A percentile compares a stretch with the other conserved stretches of the same genome.
phyloP scores from a whole-genome alignment of 116 monocot genomes.

The Zostera marina region DNA sequence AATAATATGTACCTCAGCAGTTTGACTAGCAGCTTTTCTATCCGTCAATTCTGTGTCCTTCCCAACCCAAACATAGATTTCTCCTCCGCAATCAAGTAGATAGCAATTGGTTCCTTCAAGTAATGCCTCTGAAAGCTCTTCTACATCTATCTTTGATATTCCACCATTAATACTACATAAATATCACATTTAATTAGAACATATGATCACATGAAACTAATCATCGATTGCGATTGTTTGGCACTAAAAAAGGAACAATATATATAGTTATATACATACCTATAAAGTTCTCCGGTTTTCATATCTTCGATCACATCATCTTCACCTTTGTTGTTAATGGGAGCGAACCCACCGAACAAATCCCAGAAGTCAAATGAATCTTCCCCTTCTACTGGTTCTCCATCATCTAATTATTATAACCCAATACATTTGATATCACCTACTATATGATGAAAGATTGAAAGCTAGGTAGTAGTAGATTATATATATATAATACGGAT shows the following conservation, averaged over 20 bases:
- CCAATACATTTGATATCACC: not conserved
- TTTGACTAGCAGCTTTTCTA: constrained; percentile 34
- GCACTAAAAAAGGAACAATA: too few relatives aligned
- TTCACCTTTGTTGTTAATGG: constrained; percentile 56
- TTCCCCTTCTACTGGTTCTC: constrained; percentile 56
- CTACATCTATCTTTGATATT: constrained; percentile 21
- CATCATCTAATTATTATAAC: constrained; percentile 34
- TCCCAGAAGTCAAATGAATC: constrained; percentile 90
- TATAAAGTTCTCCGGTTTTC: constrained; percentile 39
- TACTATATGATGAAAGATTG: not conserved
- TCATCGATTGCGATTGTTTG: too few relatives aligned
- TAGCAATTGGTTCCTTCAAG: constrained; percentile 41
- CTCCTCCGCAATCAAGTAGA: constrained; percentile 38
- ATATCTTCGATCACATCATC: constrained; percentile 34
- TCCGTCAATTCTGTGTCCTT: constrained; percentile 33
- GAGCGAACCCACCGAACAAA: constrained; percentile 89
- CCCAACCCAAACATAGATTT: constrained; percentile 45
- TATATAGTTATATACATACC: constrained; percentile 13
- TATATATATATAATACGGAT: not conserved
- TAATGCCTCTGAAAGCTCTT: constrained; percentile 21
- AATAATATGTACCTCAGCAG: constrained; percentile 25
- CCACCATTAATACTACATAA: constrained; percentile 34
- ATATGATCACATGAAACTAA: too few relatives aligned
- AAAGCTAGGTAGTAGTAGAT: not conserved
- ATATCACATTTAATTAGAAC: not conserved